phyloP scores from a whole-genome alignment of 768 basidiomycete genomes.

The Rhizopogon rudus region DNA sequence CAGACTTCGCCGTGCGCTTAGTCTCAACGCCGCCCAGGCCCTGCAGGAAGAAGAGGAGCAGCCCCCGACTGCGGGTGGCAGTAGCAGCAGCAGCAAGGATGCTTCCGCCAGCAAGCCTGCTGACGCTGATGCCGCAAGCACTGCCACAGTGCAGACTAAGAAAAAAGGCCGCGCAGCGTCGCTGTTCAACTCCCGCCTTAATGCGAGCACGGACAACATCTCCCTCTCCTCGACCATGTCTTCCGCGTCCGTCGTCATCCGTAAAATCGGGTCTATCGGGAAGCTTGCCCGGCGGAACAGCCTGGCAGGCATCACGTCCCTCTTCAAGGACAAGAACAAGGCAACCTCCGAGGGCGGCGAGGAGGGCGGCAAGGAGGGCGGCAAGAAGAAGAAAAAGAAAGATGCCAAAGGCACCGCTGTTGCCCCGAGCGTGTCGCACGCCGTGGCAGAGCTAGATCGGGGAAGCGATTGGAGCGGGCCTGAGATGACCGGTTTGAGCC shows the following conservation, averaged over 20 bases:
- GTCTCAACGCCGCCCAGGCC: slow-evolving; percentile 53
- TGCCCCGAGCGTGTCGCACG: slow-evolving; percentile 72
- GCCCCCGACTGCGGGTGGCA: slow-evolving; percentile 22
- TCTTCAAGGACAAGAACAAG: slow-evolving; percentile 87
- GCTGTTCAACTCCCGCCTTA: slow-evolving; percentile 84
- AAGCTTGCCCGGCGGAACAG: slow-evolving; percentile 87
- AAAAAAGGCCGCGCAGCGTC: slow-evolving; percentile 69
- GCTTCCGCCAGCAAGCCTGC: slow-evolving; percentile 19
- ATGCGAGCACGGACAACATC: slow-evolving; percentile 91
- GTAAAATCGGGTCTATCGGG: slow-evolving; percentile 89
- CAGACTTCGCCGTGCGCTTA: slow-evolving; percentile 68
- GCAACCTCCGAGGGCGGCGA: slow-evolving; percentile 28
- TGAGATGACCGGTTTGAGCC: slow-evolving; percentile 72
- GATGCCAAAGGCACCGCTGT: slow-evolving; percentile 60
- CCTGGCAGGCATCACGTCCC: slow-evolving; percentile 83
- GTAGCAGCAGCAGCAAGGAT: slow-evolving; percentile 15
- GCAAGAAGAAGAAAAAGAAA: slow-evolving; percentile 50
- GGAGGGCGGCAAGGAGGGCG: slow-evolving; percentile 23
- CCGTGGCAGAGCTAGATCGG: slow-evolving; percentile 80
- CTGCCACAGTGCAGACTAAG: slow-evolving; percentile 50
- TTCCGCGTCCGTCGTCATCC: slow-evolving; percentile 93
- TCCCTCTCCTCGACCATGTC: slow-evolving; percentile 93
- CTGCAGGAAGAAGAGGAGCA: slow-evolving; percentile 50
- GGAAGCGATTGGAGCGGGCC: slow-evolving; percentile 48
- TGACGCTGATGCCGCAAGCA: slow-evolving; percentile 20